phyloP scores from a whole-genome alignment of 2,329 filamentous ascomycete species.

The Diaporthe sp. region DNA sequence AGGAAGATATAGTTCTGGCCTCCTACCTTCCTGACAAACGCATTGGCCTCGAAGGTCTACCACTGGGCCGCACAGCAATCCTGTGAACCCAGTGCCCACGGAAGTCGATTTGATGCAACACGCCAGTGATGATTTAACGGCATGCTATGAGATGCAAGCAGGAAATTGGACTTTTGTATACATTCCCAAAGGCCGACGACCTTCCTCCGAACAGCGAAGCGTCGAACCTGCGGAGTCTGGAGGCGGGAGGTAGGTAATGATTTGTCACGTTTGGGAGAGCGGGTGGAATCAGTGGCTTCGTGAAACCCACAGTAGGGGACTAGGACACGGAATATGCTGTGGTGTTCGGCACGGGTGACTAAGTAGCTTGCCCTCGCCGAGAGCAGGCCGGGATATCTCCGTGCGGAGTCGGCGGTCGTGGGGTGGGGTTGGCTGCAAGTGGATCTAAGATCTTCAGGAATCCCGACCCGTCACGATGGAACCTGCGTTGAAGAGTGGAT shows the following conservation, averaged over 20 bases:
- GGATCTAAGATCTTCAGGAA: slow-evolving; percentile 10
- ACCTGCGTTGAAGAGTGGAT: slow-evolving; percentile 23
- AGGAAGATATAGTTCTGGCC: too few species aligned
- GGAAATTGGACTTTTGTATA: not conserved
- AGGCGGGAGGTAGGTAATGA: not conserved
- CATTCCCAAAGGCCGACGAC: not conserved
- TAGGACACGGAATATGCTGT: not conserved
- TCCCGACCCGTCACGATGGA: slow-evolving; percentile 21
- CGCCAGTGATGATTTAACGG: too few species aligned
- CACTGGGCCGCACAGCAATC: not conserved
- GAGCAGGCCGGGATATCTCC: slow-evolving; percentile 30
- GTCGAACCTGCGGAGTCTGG: not conserved
- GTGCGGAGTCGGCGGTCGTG: slow-evolving; percentile 21
- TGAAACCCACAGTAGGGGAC: not conserved
- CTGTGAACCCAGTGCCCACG: too few species aligned
- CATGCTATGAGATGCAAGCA: not conserved
- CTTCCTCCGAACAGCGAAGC: not conserved
- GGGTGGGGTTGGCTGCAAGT: not conserved
- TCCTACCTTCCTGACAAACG: not conserved
- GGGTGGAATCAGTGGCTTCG: slow-evolving; percentile 6
- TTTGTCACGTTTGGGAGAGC: slow-evolving; percentile 2
- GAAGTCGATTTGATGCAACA: not conserved
- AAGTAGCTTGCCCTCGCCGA: not conserved
- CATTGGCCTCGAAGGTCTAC: not conserved
- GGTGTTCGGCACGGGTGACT: not conserved